A percentile compares a stretch with the other conserved stretches of the same genome.
Conservation (phyloP, 441 rosid species). For the Aleurites moluccanus region DNA sequence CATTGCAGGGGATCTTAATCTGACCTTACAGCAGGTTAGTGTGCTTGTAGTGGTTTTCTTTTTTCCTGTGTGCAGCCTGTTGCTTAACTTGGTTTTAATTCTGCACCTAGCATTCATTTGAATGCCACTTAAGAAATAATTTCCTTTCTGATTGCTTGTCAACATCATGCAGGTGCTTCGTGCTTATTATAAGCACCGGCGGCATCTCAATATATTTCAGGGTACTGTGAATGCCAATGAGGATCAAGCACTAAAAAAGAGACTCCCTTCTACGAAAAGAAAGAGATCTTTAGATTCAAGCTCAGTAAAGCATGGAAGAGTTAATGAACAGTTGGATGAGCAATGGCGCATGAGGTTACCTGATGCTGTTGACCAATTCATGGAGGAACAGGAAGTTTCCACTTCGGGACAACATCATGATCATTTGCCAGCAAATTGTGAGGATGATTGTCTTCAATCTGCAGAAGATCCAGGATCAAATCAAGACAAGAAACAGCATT, state of each 20-base stretch:
- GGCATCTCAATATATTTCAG: constrained; percentile 44
- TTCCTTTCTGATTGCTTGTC: not conserved
- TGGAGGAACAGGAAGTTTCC: constrained; percentile 31
- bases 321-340: constrained; percentile 34
- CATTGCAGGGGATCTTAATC: constrained; percentile 81
- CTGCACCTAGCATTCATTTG: not conserved
- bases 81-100: constrained; percentile 9
- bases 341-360: constrained; percentile 20
- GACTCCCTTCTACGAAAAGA: constrained; percentile 48
- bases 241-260: constrained; percentile 32
- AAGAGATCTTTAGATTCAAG: constrained; percentile 44
- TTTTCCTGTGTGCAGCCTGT: not conserved
- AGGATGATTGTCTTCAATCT: constrained; percentile 40
- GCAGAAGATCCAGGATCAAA: constrained; percentile 37
- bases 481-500: constrained; percentile 49
- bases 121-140: not conserved
- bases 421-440: constrained; percentile 33
- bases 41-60: not conserved
- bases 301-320: constrained; percentile 37
- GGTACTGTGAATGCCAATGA: constrained; percentile 38
- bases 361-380: constrained; percentile 37
- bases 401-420: constrained; percentile 39
- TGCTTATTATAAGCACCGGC: constrained; percentile 60
- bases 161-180: constrained; percentile 69
- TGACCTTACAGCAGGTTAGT: constrained; percentile 82